phyloP scores from a whole-genome alignment of 805 yeast genomes.

The Saccharomycopsis olivae region DNA sequence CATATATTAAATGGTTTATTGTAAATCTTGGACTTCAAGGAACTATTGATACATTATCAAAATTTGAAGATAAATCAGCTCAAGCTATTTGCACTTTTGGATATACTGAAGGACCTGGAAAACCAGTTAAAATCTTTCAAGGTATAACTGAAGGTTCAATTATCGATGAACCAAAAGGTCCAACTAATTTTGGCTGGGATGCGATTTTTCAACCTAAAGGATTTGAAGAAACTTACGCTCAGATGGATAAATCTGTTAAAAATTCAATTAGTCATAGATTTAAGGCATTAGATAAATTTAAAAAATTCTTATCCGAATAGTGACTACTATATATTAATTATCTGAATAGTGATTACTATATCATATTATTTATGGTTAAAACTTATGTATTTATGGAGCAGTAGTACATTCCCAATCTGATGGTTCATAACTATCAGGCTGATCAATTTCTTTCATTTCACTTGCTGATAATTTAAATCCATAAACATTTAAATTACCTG shows the following conservation, averaged over 20 bases:
- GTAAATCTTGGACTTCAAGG: constrained; percentile 66
- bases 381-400: constrained; percentile 38
- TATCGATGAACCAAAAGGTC: constrained; percentile 65
- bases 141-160: constrained; percentile 77
- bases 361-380: no score
- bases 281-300: constrained; percentile 68
- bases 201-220: constrained; percentile 81
- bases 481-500: constrained; percentile 44
- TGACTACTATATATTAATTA: no score
- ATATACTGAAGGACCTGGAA: constrained; percentile 72
- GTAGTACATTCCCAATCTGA: constrained; percentile 71
- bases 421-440: constrained; percentile 53
- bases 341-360: no score
- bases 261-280: constrained; percentile 82
- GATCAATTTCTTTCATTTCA: constrained; percentile 33
- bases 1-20: constrained; percentile 90
- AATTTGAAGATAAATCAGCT: constrained; percentile 78
- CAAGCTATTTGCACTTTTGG: constrained; percentile 90
- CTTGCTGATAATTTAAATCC: constrained; percentile 35
- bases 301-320: constrained; percentile 40
- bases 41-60: constrained; percentile 63
- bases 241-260: constrained; percentile 68
- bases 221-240: constrained; percentile 70
- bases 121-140: constrained; percentile 66
- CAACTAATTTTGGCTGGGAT: constrained; percentile 89